phyloP scores from a whole-genome alignment of 164 flowering plant genomes.

The Nymphaea colorata region DNA sequence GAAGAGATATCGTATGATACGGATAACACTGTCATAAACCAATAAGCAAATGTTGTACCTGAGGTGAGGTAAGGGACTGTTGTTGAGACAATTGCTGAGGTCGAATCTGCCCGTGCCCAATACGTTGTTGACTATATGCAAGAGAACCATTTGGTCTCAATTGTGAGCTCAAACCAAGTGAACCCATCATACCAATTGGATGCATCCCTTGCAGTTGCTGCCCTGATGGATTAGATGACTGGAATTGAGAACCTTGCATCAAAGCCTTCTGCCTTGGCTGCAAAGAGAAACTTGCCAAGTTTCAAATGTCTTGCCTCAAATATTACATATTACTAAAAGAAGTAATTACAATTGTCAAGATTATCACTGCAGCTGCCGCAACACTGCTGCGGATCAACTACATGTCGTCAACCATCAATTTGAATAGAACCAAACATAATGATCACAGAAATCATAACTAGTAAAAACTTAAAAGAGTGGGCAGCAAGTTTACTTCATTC shows the following conservation, averaged over 20 bases:
- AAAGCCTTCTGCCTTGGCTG: constrained; percentile 78
- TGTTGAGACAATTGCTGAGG: constrained; percentile 58
- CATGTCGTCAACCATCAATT: too few species aligned
- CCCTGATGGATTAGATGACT: constrained; percentile 44
- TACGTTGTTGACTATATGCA: constrained; percentile 53
- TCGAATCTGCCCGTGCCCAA: constrained; percentile 33
- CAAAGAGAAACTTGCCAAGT: constrained; percentile 5
- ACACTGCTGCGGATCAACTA: too few species aligned
- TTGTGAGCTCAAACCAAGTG: constrained; percentile 45
- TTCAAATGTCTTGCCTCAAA: too few species aligned
- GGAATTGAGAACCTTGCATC: constrained; percentile 66
- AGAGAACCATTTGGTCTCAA: constrained; percentile 52
- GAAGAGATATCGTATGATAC: not conserved
- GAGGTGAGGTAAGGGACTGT: constrained; percentile 50
- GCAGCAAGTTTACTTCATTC: too few species aligned
- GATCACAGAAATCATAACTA: too few species aligned
- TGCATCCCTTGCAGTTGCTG: constrained; percentile 74
- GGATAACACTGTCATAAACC: not conserved
- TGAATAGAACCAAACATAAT: too few species aligned
- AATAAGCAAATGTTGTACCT: constrained; percentile 27
- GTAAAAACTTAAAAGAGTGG: too few species aligned
- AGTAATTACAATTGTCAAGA: too few species aligned
- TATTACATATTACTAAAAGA: too few species aligned
- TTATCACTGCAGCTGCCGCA: too few species aligned
- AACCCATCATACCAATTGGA: constrained; percentile 60